Percentiles rank a stretch among this genome's conserved stretches.
Evolutionary conservation across 1,139 yeast genomes (phyloP).

Genomic region (Hyphopichia buzzinii): DNA sequence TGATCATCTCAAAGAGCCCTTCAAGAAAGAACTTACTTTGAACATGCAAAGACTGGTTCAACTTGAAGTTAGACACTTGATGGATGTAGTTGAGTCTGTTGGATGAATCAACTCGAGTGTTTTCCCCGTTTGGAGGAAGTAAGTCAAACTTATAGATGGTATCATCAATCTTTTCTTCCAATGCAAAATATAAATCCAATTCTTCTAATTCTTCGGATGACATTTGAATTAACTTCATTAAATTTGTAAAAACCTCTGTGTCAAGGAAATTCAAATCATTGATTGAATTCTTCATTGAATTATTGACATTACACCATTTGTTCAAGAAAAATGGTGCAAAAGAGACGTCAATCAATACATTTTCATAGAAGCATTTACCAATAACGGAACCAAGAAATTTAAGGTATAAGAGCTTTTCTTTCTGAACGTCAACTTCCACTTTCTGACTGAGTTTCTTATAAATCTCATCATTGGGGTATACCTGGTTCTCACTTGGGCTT

Average conservation of each 20-base stretch:
- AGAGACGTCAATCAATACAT: conserved; percentile 73
- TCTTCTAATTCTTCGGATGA: conserved; percentile 52
- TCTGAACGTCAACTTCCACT: conserved; percentile 28
- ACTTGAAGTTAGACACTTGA: conserved; percentile 73
- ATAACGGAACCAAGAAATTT: conserved; percentile 75
- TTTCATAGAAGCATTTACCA: conserved; percentile 90
- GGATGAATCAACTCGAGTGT: conserved; percentile 51
- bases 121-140: conserved; percentile 54
- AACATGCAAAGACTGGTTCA: conserved; percentile 58
- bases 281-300: conserved; percentile 53
- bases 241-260: conserved; percentile 58
- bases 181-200: conserved; percentile 66
- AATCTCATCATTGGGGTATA: conserved; percentile 73
- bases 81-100: conserved; percentile 77
- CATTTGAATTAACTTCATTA: conserved; percentile 63
- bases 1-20: conserved; percentile 69
- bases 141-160: conserved; percentile 51
- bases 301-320: conserved; percentile 53
- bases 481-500: conserved; percentile 49
- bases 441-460: conserved; percentile 27
- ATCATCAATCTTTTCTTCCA: conserved; percentile 45
- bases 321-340: conserved; percentile 87
- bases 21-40: conserved; percentile 66
- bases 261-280: conserved; percentile 80
- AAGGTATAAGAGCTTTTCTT: conserved; percentile 37